Base-by-base conservation (phyloP, 1,284 basidiomycete genomes). In the Cutaneotrichosporon daszewskae region DNA sequence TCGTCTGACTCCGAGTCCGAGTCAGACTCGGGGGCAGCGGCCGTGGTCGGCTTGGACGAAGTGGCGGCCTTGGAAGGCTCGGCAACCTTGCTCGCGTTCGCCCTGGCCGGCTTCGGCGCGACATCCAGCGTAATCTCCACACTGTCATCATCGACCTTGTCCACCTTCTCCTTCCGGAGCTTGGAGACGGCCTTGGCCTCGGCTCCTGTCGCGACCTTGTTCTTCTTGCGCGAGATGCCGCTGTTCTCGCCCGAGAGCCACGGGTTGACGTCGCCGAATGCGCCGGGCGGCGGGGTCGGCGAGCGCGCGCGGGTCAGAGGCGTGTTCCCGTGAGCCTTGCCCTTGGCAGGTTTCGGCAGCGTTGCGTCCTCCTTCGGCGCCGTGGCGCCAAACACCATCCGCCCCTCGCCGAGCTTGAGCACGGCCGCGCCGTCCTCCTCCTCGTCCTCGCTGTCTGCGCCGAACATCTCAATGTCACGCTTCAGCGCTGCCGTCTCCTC, bases 111-210 rank as follows among this genome's bases (percentile, higher is more conserved):
- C n/a, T 37, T 31, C 14, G 33, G 18, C 25, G 37, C 38, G 14
- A 38, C 73, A 45, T 79, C 74, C 47, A 80, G 59, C 9, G 79
- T 77, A 46, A 95, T 85, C 54, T 91, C 87, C 16, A 94, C 79
- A 4, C 71, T 66, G 29, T 86, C 83, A 48, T 72, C 73, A 47
- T 76, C 78, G 48, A 73, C 76, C 48, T 74, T 75, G 46, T 67
- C 56, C 82, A 82, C 54, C 66, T 71, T 27, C 64, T 69, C 53
- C 67, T 88, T 90, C 59, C 82, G 79, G 51, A 90, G 74, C 57
- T 79, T 79, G 61, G 80, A 78, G 49, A 81, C 80, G 2, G 82
- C 80, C 64, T 86, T 87, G 27, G 80, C 76, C 22, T 74, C 67
- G 2, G 74, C 62, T 6, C 73, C 74, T 49, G 80, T 83, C 45